A percentile compares a stretch with the other conserved stretches of the same genome.
Conservation (phyloP, 805 yeast species). For the Hanseniaspora taiwanica region DNA sequence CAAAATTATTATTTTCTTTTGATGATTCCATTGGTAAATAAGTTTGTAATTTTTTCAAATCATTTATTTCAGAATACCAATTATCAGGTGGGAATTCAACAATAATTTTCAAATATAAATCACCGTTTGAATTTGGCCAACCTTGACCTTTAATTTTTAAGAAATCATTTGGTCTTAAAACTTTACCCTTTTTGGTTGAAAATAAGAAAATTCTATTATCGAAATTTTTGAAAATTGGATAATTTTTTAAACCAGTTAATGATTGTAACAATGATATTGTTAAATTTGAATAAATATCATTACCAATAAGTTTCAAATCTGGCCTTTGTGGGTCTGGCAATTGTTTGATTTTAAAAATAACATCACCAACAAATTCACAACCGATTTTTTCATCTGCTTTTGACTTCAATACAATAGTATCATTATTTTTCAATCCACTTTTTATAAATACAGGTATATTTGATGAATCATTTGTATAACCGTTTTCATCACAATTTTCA, state of each 20-base stretch:
- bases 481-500: slow-evolving; percentile 56
- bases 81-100: slow-evolving; percentile 75
- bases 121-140: slow-evolving; percentile 65
- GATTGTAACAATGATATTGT: slow-evolving; percentile 66
- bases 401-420: slow-evolving; percentile 43
- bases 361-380: slow-evolving; percentile 55
- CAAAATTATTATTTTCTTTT: no score
- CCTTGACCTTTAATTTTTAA: slow-evolving; percentile 62
- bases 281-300: slow-evolving; percentile 50
- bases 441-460: slow-evolving; percentile 65
- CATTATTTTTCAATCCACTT: slow-evolving; percentile 56
- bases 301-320: slow-evolving; percentile 40
- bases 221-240: slow-evolving; percentile 51
- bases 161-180: slow-evolving; percentile 62
- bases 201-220: slow-evolving; percentile 66
- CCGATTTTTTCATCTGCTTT: slow-evolving; percentile 75
- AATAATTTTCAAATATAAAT: slow-evolving; percentile 53
- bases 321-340: slow-evolving; percentile 15
- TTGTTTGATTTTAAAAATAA: slow-evolving; percentile 47
- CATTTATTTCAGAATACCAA: slow-evolving; percentile 71
- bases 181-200: slow-evolving; percentile 63
- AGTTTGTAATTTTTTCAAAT: slow-evolving; percentile 38
- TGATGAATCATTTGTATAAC: slow-evolving; percentile 49
- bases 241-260: slow-evolving; percentile 62
- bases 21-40: slow-evolving; percentile 37